Base-by-base conservation (phyloP, 2,329 filamentous ascomycete species). In the Aspergillus novofumigatus region DNA sequence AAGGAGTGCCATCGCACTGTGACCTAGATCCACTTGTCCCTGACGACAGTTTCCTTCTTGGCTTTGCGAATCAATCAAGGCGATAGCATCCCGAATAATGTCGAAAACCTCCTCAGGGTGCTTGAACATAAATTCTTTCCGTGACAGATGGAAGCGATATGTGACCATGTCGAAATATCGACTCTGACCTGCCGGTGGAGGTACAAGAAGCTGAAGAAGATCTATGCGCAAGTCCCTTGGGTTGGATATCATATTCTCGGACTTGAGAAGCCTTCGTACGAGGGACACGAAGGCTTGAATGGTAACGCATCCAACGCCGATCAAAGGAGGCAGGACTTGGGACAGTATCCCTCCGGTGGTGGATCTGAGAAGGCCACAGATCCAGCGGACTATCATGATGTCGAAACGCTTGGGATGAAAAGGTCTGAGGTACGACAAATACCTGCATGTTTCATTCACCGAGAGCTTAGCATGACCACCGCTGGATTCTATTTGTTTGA, bases 371-470 rank as follows among this genome's bases (percentile, higher is more conserved):
- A 75, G 63, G 41, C 61, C 61, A 52, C 69, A 71, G 4, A 80
- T 67, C 77, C 78, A 80, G 54, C 72, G 73, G 28, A 74, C 66
- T 49, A 80, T 66, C 56, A 77, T 68, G 4, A 64, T 51, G 65
- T 80, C 77, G 56, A 79, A 79, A 55, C 73, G 69, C 45, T 75
- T 75, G 10, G 72, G 68, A 55, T 76, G 73, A 61, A 78, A 79
- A 9, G 73, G 69, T 54, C 77, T 70, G 49, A 81, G 61, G 35
- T 77, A 75, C 21, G 73, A 72, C 28, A 80, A 64, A 53, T 79
- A 74, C 50, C 73, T 67, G 54, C 73, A 77, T 20, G 68, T 72
- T 21, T 76, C 70, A 53, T 72, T 74, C 2, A 69, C 64, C 4
- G 68, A 66, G 23, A 72, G 52, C 26, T 68, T 70, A 5, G 54